Evolutionary conservation across 495 filamentous ascomycete genomes (phyloP), one percentile per base, ranked within the genome.

Genomic region (Apodospora peruviana): DNA sequence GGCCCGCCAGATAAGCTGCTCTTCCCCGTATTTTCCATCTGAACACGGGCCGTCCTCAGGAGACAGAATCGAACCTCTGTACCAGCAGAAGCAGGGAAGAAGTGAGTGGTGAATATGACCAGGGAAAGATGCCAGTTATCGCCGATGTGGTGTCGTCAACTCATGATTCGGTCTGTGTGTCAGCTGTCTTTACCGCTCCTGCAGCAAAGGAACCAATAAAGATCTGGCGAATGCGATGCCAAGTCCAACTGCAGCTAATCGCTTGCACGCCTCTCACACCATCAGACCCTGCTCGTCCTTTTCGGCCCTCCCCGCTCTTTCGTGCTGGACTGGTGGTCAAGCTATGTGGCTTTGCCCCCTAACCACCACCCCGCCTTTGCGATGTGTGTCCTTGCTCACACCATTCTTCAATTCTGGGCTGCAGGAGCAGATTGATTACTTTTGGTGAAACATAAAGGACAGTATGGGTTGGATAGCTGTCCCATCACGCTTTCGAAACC

Each of bases 81-180:
- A n/a, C n/a, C n/a, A n/a, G 20, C 25, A 20, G 40, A 17, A 22
- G 25, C 17, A 7, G 39, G 18, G 19, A 12, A 20, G 40, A n/a
- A 22, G 18, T 42, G 40, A 42, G 19, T 5, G 27, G 27, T 32
- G 27, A 7, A 32, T 5, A 7, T 32, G 7, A 5, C 27, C 27
- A 5, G 27, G 27, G 27, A 12, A 32, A 32, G 27, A 32, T 32
- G 16, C 3, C 40, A 3, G 24, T 17, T 14, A 38, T 18, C 12
- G 16, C 36, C 2, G 9, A 7, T 7, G 16, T 14, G 43, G 29
- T 53, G 51, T 54, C 46, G 51, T 50, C 54, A 55, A 55, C 43
- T 49, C n/a, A n/a, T n/a, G 53, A 53, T 49, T 35, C 36, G 48
- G 56, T 56, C 56, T 55, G 60, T 66, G 64, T 56, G 56, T 61